phyloP scores from a whole-genome alignment of 1,139 yeast genomes.

The Debaryomyces sp. region DNA sequence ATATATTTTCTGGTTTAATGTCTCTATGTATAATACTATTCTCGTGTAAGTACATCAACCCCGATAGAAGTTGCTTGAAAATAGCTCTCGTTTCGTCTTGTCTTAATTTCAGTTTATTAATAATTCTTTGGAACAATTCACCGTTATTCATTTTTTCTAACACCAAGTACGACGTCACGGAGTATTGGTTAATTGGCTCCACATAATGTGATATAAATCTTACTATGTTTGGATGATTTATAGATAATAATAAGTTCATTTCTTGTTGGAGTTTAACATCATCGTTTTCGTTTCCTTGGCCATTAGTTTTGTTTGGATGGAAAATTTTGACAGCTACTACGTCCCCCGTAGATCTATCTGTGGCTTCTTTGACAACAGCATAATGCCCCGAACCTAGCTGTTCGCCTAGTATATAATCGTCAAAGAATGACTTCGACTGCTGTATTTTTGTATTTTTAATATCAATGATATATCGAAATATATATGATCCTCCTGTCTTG shows the following conservation, averaged over 20 bases:
- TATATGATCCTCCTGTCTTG: slow-evolving; percentile 54
- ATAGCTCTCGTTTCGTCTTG: slow-evolving; percentile 65
- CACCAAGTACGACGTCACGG: slow-evolving; percentile 65
- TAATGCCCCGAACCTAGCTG: slow-evolving; percentile 78
- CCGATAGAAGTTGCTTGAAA: slow-evolving; percentile 62
- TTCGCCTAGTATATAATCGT: slow-evolving; percentile 60
- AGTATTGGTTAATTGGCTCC: slow-evolving; percentile 62
- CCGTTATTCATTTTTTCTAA: slow-evolving; percentile 76
- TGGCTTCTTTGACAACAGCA: slow-evolving; percentile 75
- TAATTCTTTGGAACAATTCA: slow-evolving; percentile 71
- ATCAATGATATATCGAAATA: slow-evolving; percentile 51
- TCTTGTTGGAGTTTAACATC: slow-evolving; percentile 67
- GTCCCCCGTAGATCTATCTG: slow-evolving; percentile 57
- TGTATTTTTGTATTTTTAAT: slow-evolving; percentile 19
- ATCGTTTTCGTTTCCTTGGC: slow-evolving; percentile 31
- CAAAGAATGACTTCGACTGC: slow-evolving; percentile 49
- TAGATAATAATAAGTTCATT: slow-evolving; percentile 62
- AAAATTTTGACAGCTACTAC: slow-evolving; percentile 76
- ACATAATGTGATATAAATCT: slow-evolving; percentile 64
- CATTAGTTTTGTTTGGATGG: slow-evolving; percentile 56
- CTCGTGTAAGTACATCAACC: slow-evolving; percentile 65
- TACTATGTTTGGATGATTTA: slow-evolving; percentile 72
- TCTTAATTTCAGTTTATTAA: slow-evolving; percentile 59
- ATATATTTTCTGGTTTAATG: slow-evolving; percentile 87
- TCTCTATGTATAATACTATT: slow-evolving; percentile 85